Base-by-base conservation (phyloP, 2,329 filamentous ascomycete genomes). In the Colletotrichum sp. region DNA sequence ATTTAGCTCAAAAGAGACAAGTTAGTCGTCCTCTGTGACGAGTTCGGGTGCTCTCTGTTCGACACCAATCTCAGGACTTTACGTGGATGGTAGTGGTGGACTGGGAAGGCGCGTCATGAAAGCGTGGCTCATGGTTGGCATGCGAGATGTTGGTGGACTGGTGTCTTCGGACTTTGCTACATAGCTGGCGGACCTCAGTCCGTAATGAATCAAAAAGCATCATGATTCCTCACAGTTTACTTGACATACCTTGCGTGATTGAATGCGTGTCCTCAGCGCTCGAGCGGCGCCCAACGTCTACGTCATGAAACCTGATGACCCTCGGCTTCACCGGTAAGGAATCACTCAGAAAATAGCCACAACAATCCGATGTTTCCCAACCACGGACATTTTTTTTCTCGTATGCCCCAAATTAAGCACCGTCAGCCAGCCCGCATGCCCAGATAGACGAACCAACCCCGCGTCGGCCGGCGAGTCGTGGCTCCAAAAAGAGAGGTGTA, bases 1-100 rank as follows among this genome's bases (percentile, higher is more conserved):
- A 73, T 75, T 68, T 73, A 73, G 8, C 57, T 63, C 64, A 68
- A 57, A 73, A 65, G 16, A 36, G 28, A 36, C 58, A 32, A 67
- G 18, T 30, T 21, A 15, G 28, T 71, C 48, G 26, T 24, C 57
- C 10, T 57, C 24, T 38, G 24, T 26, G 55, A 63, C 32, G 16
- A 65, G 15, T 13, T 57, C 55, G 28, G 63, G 63, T 72, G 72
- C 38, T 30, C 21, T 72, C 36, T 28, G 21, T n/a, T 28, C 43
- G 30, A 43, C 68, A 63, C 16, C 68, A 34, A 63, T 48, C 61
- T 64, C 28, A 64, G 30, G n/a, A 34, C 43, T 34, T 65, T 34
- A 64, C 58, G 34, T 38, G 38, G 55, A 43, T 60, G 52, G 52
- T 60, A 58, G 52, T 28, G 66, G 66, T 68, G 66, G 52, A 38